A percentile compares a stretch with the other conserved stretches of the same genome.
Evolutionary conservation across 1,284 basidiomycete species (phyloP).

Genomic region (Moniliella sp.): DNA sequence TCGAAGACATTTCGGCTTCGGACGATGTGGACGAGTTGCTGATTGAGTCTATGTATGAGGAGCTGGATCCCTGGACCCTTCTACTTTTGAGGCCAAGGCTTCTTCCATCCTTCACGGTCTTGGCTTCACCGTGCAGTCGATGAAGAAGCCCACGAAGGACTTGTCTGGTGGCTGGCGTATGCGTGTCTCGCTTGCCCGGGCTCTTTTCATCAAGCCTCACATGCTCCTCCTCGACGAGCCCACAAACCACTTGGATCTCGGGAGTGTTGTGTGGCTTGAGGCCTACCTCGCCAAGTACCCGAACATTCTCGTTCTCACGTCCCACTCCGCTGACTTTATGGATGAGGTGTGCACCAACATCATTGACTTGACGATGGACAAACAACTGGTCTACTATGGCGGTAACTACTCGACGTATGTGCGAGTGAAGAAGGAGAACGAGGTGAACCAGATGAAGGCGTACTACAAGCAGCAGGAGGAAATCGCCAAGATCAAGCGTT

Average conservation of each 20-base stretch:
- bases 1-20: constrained; percentile 73
- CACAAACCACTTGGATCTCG: constrained; percentile 69
- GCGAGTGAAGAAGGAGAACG: constrained; percentile 84
- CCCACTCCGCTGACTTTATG: constrained; percentile 96
- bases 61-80: constrained; percentile 85
- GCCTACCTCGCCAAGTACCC: constrained; percentile 93
- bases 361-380: constrained; percentile 77
- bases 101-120: constrained; percentile 88
- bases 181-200: constrained; percentile 86
- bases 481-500: constrained; percentile 85
- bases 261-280: constrained; percentile 94
- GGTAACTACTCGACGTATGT: constrained; percentile 95
- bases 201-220: constrained; percentile 89
- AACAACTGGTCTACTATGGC: constrained; percentile 62
- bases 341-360: constrained; percentile 67
- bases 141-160: constrained; percentile 87
- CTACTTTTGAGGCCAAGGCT: constrained; percentile 84
- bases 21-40: constrained; percentile 72
- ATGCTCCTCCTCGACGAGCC: constrained; percentile 57
- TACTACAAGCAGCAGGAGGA: constrained; percentile 96
- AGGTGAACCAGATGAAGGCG: constrained; percentile 96
- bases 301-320: constrained; percentile 75
- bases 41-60: constrained; percentile 80
- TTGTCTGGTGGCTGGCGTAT: constrained; percentile 98
- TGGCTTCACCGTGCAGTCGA: constrained; percentile 74